phyloP scores from a whole-genome alignment of 1,139 yeast species.

The Candida sanyaensis region DNA sequence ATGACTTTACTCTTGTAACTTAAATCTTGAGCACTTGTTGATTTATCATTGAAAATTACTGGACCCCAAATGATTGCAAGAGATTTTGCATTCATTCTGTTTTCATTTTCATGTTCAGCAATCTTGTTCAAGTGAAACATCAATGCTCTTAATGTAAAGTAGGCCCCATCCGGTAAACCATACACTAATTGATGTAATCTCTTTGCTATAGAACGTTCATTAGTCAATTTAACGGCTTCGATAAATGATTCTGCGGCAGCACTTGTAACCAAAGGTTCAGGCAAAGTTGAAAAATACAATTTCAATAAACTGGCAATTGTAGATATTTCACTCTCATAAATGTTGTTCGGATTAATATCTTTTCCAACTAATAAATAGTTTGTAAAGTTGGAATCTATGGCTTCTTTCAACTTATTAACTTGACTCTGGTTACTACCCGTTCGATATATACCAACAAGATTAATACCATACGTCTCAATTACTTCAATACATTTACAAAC shows the following conservation, averaged over 20 bases:
- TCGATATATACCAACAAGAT: slow-evolving; percentile 87
- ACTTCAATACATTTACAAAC: slow-evolving; percentile 88
- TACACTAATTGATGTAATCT: slow-evolving; percentile 85
- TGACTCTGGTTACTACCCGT: slow-evolving; percentile 78
- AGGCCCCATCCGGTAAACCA: slow-evolving; percentile 91
- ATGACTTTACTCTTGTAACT: slow-evolving; percentile 79
- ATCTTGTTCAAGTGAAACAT: slow-evolving; percentile 83
- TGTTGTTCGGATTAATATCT: slow-evolving; percentile 45
- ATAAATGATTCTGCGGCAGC: slow-evolving; percentile 60
- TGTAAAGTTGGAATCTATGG: slow-evolving; percentile 78
- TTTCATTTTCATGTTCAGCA: slow-evolving; percentile 59
- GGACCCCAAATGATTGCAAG: slow-evolving; percentile 96
- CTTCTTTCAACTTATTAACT: slow-evolving; percentile 68
- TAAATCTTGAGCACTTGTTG: slow-evolving; percentile 72
- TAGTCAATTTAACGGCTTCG: slow-evolving; percentile 67
- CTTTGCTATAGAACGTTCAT: slow-evolving; percentile 59
- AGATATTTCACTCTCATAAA: slow-evolving; percentile 69
- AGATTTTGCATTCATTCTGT: slow-evolving; percentile 80
- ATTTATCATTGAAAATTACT: slow-evolving; percentile 67
- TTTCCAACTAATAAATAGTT: slow-evolving; percentile 51
- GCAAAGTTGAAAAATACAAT: slow-evolving; percentile 65
- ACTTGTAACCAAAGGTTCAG: slow-evolving; percentile 67
- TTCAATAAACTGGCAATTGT: slow-evolving; percentile 73
- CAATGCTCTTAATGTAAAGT: slow-evolving; percentile 83
- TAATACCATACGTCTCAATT: slow-evolving; percentile 79